Conservation (phyloP, 2,329 filamentous ascomycete genomes). For the Mycosphaerella sp. region DNA sequence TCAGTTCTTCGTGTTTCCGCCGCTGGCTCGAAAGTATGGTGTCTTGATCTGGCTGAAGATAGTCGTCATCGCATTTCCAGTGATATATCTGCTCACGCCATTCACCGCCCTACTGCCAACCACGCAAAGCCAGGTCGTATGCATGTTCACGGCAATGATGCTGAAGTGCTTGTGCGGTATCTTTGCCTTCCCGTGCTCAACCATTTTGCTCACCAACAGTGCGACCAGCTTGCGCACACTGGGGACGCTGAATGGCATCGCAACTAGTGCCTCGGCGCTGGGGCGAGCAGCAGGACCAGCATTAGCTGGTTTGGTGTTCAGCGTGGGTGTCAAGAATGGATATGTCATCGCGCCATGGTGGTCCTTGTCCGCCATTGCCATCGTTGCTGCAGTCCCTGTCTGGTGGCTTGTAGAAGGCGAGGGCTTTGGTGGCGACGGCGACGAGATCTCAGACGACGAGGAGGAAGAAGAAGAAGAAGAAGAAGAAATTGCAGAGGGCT, state of each 20-base stretch:
- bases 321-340: conserved; percentile 65
- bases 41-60: conserved; percentile 65
- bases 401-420: conserved; percentile 70
- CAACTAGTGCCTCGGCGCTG: conserved; percentile 73
- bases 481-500: conserved; percentile 18
- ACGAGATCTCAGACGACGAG: conserved; percentile 34
- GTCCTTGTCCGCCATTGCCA: conserved; percentile 59
- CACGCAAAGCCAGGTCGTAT: conserved; percentile 49
- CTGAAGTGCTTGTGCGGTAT: conserved; percentile 70
- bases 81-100: conserved; percentile 70
- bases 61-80: conserved; percentile 62
- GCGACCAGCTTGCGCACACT: conserved; percentile 68
- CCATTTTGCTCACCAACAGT: conserved; percentile 85
- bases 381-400: conserved; percentile 63
- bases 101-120: conserved; percentile 63
- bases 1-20: conserved; percentile 82
- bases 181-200: conserved; percentile 81
- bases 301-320: conserved; percentile 65
- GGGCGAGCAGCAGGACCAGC: conserved; percentile 76
- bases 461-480: conserved; percentile 36
- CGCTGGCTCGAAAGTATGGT: conserved; percentile 65
- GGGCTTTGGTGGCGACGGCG: conserved; percentile 49
- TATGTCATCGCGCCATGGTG: conserved; percentile 79
- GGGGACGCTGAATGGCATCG: conserved; percentile 85
- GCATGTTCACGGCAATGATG: conserved; percentile 61